These are phyloP conservation scores for Diaporthe longicolla DNA, from an alignment of 2,329 filamentous ascomycete species.

Conservation along the genomic window DNA sequence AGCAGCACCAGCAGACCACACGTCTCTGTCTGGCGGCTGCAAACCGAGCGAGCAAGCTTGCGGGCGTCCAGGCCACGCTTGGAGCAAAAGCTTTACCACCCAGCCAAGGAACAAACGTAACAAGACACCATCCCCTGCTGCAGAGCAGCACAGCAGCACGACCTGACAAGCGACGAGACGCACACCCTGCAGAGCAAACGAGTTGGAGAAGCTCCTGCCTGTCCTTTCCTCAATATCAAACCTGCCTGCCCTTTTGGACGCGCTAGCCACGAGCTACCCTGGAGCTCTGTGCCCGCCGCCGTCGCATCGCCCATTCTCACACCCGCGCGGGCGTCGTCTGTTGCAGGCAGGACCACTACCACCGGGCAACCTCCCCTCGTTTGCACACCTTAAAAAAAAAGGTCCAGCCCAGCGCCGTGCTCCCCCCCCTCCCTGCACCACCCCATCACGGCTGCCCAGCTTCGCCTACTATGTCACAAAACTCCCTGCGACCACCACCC, in stretches of 20 bases:
- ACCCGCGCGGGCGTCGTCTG: constrained; percentile 20
- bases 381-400: constrained; percentile 31
- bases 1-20: constrained; percentile 6
- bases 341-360: constrained; percentile 1
- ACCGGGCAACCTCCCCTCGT: neutral
- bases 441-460: constrained; percentile 34
- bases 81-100: neutral
- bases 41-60: constrained; percentile 5
- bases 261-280: constrained; percentile 35
- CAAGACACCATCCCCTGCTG: constrained; percentile 18
- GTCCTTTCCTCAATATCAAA: neutral
- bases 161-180: neutral
- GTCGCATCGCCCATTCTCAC: constrained; percentile 17
- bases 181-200: neutral
- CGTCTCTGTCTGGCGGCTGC: constrained; percentile 4
- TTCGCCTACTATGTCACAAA: constrained; percentile 43
- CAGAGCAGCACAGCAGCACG: constrained; percentile 4
- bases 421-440: constrained; percentile 30
- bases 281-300: constrained; percentile 28
- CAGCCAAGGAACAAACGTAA: neutral
- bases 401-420: constrained; percentile 26
- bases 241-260: constrained; percentile 2
- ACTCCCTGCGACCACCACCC: constrained; percentile 51
- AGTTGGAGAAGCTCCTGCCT: constrained; percentile 20
- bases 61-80: neutral